Percentiles rank a stretch among this genome's conserved stretches.
Evolutionary conservation across 208 protist species (phyloP).

Genomic region (Trypanosomatidae sp.): DNA sequence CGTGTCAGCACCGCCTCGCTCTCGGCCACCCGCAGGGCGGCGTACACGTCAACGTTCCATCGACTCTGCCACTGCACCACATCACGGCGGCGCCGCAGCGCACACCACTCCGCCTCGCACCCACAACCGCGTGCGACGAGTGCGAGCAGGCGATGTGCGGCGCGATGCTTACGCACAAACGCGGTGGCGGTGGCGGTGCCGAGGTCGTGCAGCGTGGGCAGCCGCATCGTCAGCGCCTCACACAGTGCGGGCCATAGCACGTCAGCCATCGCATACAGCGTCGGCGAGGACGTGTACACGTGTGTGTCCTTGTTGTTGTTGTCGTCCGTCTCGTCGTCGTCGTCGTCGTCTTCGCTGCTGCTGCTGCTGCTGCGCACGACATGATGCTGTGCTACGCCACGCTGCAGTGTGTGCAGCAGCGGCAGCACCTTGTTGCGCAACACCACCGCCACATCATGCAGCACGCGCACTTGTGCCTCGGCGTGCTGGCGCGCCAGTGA

Average conservation of each 20-base stretch:
- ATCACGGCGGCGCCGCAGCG: slow-evolving; percentile 43
- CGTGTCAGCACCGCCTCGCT: too few relatives aligned
- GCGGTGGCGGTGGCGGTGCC: slow-evolving; percentile 55
- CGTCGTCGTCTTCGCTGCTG: too few relatives aligned
- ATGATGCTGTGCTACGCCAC: slow-evolving; percentile 25
- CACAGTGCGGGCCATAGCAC: slow-evolving; percentile 72
- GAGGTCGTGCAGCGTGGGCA: slow-evolving; percentile 60
- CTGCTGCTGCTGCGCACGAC: too few relatives aligned
- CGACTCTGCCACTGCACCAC: slow-evolving; percentile 68
- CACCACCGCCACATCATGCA: slow-evolving; percentile 22
- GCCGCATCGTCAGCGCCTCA: slow-evolving; percentile 64
- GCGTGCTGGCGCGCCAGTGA: slow-evolving; percentile 58
- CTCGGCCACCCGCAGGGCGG: slow-evolving; percentile 40
- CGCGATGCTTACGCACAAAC: slow-evolving; percentile 53
- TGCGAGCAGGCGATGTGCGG: slow-evolving; percentile 42
- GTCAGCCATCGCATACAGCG: slow-evolving; percentile 23
- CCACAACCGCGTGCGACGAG: slow-evolving; percentile 36
- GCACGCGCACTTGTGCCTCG: slow-evolving; percentile 32
- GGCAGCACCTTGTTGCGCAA: slow-evolving; percentile 20
- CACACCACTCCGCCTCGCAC: slow-evolving; percentile 33
- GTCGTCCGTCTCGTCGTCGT: too few relatives aligned
- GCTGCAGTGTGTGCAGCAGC: slow-evolving; percentile 35
- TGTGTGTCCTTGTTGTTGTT: too few relatives aligned
- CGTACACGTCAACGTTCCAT: slow-evolving; percentile 86
- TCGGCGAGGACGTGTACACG: too few relatives aligned